A percentile compares a stretch with the other conserved stretches of the same genome.
phyloP scores from a whole-genome alignment of 2,329 filamentous ascomycete genomes.

The Aspergillus sojae region DNA sequence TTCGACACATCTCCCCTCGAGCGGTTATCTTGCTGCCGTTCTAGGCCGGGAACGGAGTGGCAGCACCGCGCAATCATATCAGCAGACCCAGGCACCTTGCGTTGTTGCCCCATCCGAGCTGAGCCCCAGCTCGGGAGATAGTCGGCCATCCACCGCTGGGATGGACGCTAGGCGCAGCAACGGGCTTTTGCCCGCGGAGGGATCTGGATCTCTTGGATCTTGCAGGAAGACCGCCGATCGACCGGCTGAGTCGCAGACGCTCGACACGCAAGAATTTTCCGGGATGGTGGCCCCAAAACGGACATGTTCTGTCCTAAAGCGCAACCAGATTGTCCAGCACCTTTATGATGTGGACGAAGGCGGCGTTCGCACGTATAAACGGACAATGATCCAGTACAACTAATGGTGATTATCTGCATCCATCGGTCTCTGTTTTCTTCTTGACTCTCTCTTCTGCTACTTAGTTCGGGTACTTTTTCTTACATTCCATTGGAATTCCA shows the following conservation, averaged over 20 bases:
- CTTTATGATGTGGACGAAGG: constrained; percentile 34
- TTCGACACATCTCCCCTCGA: constrained; percentile 24
- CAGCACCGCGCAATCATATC: constrained; percentile 13
- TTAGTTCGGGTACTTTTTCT: not conserved
- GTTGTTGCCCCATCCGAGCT: constrained; percentile 1
- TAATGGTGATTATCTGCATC: constrained; percentile 17
- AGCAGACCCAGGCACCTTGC: not conserved
- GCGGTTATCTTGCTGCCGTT: constrained; percentile 27
- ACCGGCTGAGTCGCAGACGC: constrained; percentile 16
- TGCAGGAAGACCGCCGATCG: constrained; percentile 13
- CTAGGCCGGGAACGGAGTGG: constrained; percentile 17
- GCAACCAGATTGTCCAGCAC: constrained; percentile 34
- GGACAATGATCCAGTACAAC: constrained; percentile 40
- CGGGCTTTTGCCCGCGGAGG: constrained; percentile 6
- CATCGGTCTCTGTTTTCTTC: not conserved
- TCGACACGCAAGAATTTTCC: constrained; percentile 13
- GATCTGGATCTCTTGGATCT: constrained; percentile 8
- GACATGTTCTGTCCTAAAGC: constrained; percentile 27
- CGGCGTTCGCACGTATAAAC: constrained; percentile 36
- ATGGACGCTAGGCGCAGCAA: constrained; percentile 9
- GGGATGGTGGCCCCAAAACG: constrained; percentile 13
- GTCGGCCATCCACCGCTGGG: constrained; percentile 9
- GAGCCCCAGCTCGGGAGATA: not conserved
- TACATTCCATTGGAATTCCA: constrained; percentile 7
- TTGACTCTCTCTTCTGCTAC: not conserved